phyloP scores from a whole-genome alignment of 805 yeast species.

The Blastobotrys muscicola region DNA sequence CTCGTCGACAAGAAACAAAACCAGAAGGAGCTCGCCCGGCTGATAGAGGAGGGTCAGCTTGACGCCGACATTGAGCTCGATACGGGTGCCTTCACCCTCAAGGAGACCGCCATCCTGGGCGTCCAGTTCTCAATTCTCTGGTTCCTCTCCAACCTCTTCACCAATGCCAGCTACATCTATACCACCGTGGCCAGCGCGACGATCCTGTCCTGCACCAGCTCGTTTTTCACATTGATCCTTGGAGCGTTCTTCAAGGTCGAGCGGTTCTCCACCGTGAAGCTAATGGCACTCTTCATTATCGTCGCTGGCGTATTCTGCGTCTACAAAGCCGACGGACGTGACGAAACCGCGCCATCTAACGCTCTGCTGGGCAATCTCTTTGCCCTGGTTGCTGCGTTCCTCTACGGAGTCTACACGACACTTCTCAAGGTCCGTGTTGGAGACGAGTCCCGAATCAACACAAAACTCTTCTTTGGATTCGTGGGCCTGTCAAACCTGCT shows the following conservation, averaged over 20 bases:
- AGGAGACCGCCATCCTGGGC: constrained; percentile 66
- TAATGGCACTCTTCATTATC: constrained; percentile 61
- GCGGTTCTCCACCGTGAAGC: constrained; percentile 50
- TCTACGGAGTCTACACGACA: constrained; percentile 87
- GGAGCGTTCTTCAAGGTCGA: constrained; percentile 72
- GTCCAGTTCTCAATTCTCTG: constrained; percentile 78
- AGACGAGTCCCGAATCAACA: constrained; percentile 67
- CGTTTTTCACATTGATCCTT: constrained; percentile 81
- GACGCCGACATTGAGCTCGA: constrained; percentile 1
- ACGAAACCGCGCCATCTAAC: constrained; percentile 20
- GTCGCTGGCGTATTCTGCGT: constrained; percentile 74
- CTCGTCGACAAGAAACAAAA: neutral
- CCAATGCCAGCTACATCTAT: constrained; percentile 77
- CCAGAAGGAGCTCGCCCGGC: constrained; percentile 1
- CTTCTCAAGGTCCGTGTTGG: constrained; percentile 63
- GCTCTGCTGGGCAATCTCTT: constrained; percentile 55
- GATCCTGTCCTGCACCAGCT: constrained; percentile 81
- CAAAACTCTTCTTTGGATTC: constrained; percentile 86
- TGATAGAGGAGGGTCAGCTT: constrained; percentile 1
- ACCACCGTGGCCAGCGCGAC: constrained; percentile 95
- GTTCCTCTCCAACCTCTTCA: constrained; percentile 83
- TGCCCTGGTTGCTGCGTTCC: constrained; percentile 77
- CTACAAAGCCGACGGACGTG: constrained; percentile 39
- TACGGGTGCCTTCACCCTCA: constrained; percentile 18
- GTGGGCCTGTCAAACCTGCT: constrained; percentile 79